A percentile compares a stretch with the other conserved stretches of the same genome.
Evolutionary conservation across 2,329 filamentous ascomycete species (phyloP).

Genomic region (Colletotrichum orchidophilum): DNA sequence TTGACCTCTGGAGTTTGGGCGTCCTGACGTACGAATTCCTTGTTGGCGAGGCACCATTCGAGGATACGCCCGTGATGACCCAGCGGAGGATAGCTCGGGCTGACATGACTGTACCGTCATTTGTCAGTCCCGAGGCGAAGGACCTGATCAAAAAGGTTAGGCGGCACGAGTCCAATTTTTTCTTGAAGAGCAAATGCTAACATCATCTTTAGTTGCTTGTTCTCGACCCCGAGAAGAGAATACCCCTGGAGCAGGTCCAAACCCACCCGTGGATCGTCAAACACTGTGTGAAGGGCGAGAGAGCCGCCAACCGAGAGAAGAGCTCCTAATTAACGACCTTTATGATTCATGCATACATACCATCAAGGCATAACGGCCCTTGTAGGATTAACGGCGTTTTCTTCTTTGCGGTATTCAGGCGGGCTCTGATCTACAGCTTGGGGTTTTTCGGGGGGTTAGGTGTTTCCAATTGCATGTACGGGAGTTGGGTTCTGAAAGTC

Average conservation of each 20-base stretch:
- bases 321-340: conserved; percentile 38
- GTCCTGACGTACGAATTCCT: conserved; percentile 97
- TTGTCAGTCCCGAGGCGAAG: conserved; percentile 88
- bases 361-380: conserved; percentile 32
- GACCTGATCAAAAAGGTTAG: conserved; percentile 91
- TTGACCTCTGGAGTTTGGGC: conserved; percentile 95
- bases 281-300: conserved; percentile 80
- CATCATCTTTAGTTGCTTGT: conserved; percentile 76
- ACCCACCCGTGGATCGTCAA: conserved; percentile 96
- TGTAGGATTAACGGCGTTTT: conserved; percentile 36
- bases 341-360: conserved; percentile 35
- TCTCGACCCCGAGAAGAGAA: conserved; percentile 91
- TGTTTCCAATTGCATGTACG: conserved; percentile 40
- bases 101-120: conserved; percentile 92
- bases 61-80: conserved; percentile 95
- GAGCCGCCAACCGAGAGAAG: conserved; percentile 61
- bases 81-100: conserved; percentile 87
- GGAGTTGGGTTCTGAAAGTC: conserved; percentile 34
- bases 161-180: conserved; percentile 11
- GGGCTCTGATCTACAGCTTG: conserved; percentile 34
- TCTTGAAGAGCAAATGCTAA: conserved; percentile 27
- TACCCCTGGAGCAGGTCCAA: conserved; percentile 88
- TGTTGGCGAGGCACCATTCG: conserved; percentile 95
- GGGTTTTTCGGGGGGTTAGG: conserved; percentile 19
- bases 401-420: conserved; percentile 31